Conservation (phyloP, 306 rosid genomes). For the Fragaria vesca region DNA sequence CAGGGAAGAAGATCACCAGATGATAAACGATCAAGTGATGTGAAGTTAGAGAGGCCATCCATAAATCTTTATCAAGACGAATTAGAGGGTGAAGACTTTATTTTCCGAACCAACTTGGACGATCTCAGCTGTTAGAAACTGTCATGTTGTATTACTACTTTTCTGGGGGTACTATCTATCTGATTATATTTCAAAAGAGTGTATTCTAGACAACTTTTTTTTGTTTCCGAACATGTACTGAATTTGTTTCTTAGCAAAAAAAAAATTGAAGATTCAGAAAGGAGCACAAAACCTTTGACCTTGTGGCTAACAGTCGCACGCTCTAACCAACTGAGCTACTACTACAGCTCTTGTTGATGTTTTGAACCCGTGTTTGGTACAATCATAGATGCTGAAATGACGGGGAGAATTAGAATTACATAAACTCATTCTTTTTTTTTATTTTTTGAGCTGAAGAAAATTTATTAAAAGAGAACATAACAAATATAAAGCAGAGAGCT, state of each 20-base stretch:
- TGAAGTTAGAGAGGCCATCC: slow-evolving; percentile 42
- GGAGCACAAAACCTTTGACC: slow-evolving; percentile 20
- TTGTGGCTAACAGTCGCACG: slow-evolving; percentile 35
- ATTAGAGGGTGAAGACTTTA: slow-evolving; percentile 78
- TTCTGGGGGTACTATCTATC: slow-evolving; percentile 9
- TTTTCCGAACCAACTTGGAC: slow-evolving; percentile 66
- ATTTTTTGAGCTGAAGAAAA: too few relatives aligned
- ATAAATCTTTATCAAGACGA: slow-evolving; percentile 71
- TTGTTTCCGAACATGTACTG: not conserved
- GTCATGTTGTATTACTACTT: not conserved
- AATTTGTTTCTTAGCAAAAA: not conserved
- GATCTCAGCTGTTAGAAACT: slow-evolving; percentile 51
- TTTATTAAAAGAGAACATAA: too few relatives aligned
- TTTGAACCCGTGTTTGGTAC: not conserved
- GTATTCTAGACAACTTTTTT: not conserved
- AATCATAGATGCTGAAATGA: too few relatives aligned
- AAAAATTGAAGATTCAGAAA: not conserved
- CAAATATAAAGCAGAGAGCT: too few relatives aligned
- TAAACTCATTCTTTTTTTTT: too few relatives aligned
- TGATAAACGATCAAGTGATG: slow-evolving; percentile 33
- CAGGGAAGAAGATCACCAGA: slow-evolving; percentile 59
- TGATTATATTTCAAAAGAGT: not conserved
- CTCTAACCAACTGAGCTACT: slow-evolving; percentile 32
- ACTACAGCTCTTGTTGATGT: not conserved
- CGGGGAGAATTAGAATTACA: too few relatives aligned